Evolutionary conservation across 148 eudicot genomes (phyloP).

Genomic region (Rhododendron molle): DNA sequence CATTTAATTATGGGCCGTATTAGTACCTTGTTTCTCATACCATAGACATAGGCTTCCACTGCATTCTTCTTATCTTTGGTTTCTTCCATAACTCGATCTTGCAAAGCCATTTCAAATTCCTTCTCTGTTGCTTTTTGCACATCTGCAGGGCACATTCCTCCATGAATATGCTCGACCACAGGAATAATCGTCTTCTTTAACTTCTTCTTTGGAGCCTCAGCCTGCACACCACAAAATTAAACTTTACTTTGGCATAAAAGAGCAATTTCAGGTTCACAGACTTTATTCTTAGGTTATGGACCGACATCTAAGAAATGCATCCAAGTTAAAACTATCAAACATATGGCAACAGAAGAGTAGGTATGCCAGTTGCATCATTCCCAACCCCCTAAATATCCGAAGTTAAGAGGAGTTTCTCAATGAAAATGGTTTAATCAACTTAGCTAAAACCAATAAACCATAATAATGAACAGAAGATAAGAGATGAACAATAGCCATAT

Average conservation of each 20-base stretch:
- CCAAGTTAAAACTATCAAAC: background rate
- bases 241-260: background rate
- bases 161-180: slow-evolving; percentile 47
- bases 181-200: slow-evolving; percentile 53
- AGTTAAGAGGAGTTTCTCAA: background rate
- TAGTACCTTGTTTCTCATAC: slow-evolving; percentile 74
- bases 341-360: background rate
- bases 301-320: background rate
- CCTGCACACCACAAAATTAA: slow-evolving; percentile 24
- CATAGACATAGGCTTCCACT: slow-evolving; percentile 79
- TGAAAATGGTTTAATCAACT: background rate
- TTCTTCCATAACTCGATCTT: slow-evolving; percentile 81
- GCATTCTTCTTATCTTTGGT: slow-evolving; percentile 74
- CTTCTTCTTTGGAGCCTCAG: slow-evolving; percentile 61
- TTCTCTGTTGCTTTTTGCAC: slow-evolving; percentile 68
- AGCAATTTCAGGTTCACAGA: background rate
- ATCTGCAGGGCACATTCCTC: slow-evolving; percentile 43
- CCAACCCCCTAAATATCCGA: background rate
- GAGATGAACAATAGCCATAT: background rate
- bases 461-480: background rate
- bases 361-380: background rate
- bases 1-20: background rate
- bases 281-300: background rate
- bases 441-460: background rate
- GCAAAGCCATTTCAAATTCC: slow-evolving; percentile 86